A percentile compares a stretch with the other conserved stretches of the same genome.
Conservation (phyloP, 1,284 basidiomycete species). For the Tilletia caries region DNA sequence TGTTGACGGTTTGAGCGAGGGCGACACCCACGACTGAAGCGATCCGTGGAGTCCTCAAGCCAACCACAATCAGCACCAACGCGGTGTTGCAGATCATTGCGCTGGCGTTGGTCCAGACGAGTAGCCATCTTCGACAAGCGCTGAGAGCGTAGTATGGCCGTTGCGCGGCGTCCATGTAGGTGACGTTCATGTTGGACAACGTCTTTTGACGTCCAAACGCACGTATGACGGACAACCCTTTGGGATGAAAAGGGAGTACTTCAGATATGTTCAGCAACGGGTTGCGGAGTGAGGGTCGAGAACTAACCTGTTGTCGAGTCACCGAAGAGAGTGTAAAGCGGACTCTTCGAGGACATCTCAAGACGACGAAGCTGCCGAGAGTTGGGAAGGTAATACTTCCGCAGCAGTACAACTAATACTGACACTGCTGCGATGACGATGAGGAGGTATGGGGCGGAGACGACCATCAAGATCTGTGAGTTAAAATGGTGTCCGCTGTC, state of each 20-base stretch:
- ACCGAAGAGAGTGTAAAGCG: slow-evolving; percentile 33
- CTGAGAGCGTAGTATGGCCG: slow-evolving; percentile 34
- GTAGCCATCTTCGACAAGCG: slow-evolving; percentile 37
- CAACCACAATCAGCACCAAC: slow-evolving; percentile 34
- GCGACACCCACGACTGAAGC: slow-evolving; percentile 50
- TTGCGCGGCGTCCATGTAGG: slow-evolving; percentile 24
- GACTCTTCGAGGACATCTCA: slow-evolving; percentile 35
- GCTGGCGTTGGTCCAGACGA: slow-evolving; percentile 31
- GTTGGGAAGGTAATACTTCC: slow-evolving; percentile 34
- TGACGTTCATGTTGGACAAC: slow-evolving; percentile 27
- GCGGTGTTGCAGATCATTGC: slow-evolving; percentile 29
- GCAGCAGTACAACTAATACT: slow-evolving; percentile 20
- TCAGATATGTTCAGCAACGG: too few species aligned
- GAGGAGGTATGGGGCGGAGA: slow-evolving; percentile 33
- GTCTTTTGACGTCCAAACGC: slow-evolving; percentile 26
- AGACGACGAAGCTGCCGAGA: slow-evolving; percentile 35
- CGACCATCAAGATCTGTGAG: slow-evolving; percentile 23
- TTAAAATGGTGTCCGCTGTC: too few species aligned
- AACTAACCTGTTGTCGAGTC: slow-evolving; percentile 17
- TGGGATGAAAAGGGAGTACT: too few species aligned
- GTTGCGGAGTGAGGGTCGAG: too few species aligned
- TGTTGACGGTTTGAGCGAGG: slow-evolving; percentile 39
- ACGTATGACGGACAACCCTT: slow-evolving; percentile 34
- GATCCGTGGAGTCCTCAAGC: slow-evolving; percentile 26
- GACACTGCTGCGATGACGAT: slow-evolving; percentile 18